Base-by-base conservation (phyloP, 2,329 filamentous ascomycete genomes). In the Calonectria hawksworthii region DNA sequence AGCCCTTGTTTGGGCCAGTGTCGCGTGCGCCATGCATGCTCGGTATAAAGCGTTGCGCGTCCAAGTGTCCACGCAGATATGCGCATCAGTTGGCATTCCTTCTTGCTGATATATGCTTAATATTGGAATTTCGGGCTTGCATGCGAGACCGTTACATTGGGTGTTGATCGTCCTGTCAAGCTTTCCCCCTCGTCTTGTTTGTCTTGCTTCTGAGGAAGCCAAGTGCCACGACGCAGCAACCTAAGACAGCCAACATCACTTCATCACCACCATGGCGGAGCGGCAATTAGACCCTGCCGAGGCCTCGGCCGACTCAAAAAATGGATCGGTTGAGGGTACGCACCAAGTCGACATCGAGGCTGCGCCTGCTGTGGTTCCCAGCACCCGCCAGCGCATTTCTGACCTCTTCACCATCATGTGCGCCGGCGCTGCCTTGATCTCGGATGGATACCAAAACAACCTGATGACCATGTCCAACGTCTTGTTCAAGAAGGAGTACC, bases 391-490 rank as follows among this genome's bases (percentile, higher is more conserved):
- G 61, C 32, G 70, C 28, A 56, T 73, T n/a, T 73, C 71, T 5
- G 71, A 73, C 18, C 56, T 73, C 28, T 73, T 73, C 65, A 73
- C 71, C 34, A 73, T 73, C 28, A 76, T 82, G 34, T 82, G 81
- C 67, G 80, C 82, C 11, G 84, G 83, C 7, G 82, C 82, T 9
- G 84, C 84, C 16, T 80, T 84, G 56, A 81, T 84, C 66, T 83
- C 82, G 4, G 84, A 85, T 59, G 84, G 84, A 28, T 85, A 85
- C 78, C 82, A 85, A 51, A 85, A 84, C 78, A 84, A 85, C 74
- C 76, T 86, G 28, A 86, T 85, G 82, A 83, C 82, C 56, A 83
- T 83, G 82, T 76, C 78, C 64, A 83, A 83, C 54, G 82, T 84
- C 28, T 71, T 83, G 26, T 82, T 83, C 72, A 81, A 79, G 61